Base-by-base conservation (phyloP, 805 yeast genomes). In the Cephaloascus fragrans region DNA sequence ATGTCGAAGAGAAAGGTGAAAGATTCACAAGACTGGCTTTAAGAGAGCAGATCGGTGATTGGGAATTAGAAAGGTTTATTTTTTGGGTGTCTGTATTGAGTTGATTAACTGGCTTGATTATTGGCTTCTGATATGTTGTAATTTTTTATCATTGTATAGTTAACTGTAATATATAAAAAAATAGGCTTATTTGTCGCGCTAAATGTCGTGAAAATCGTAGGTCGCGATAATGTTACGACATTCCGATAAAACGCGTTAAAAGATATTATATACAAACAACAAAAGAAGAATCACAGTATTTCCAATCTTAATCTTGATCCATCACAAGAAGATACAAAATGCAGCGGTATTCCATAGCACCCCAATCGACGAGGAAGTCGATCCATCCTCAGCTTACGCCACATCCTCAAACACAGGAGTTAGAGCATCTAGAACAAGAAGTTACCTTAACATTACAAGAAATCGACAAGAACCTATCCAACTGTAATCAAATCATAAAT, bases 391-490 rank as follows among this genome's bases (percentile, higher is more conserved):
- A 36, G 18, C 41, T 5, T 8, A 16, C 8, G 35, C 41, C 23
- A 23, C 51, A 43, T 19, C 45, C 55, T 14, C 58, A 57, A 32
- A 53, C 57, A n/a, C 47, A 56, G 28, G 69, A 63, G 43, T 48
- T 66, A 31, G 94, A 86, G 50, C 67, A 75, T 48, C 56, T 85
- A 34, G 95, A 87, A 50, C 94, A 83, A 54, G 83, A 80, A 51
- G 83, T 85, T 33, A 85, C 95, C 0, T 56, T 82, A 39, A 75
- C 79, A 4, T 60, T 88, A 36, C 96, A 86, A 55, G 80, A 79
- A 36, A 83, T 88, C 18, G 95, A 87, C 59, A 71, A 77, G 36
- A 81, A 85, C 50, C 67, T 87, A 37, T 72, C 82, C 10, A 65
- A 71, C 34, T 76, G 89, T 17, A 85, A 83, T 53, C 69, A 77